Percentiles rank a stretch among this genome's conserved stretches.
Conservation (phyloP, 179 eudicot species). For the Corrigiola litoralis region DNA sequence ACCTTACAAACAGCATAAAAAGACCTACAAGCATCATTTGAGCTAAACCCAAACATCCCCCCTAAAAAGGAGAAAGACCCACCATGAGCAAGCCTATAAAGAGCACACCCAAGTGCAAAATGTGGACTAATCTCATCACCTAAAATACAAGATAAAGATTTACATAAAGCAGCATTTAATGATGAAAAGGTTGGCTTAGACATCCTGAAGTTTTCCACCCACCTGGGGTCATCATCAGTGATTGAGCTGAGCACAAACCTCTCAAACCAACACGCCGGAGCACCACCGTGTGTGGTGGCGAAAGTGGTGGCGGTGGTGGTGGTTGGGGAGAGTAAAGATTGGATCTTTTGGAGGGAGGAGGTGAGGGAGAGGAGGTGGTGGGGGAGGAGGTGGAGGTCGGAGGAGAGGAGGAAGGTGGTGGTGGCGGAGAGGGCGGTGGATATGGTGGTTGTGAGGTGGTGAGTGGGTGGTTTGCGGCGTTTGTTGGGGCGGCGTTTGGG, state of each 20-base stretch:
- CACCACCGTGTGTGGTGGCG: background rate
- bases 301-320: slow-evolving; percentile 5
- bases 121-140: slow-evolving; percentile 36
- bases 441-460: slow-evolving; percentile 33
- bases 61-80: slow-evolving; percentile 47
- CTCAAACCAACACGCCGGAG: slow-evolving; percentile 52
- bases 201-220: slow-evolving; percentile 61
- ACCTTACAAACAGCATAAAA: slow-evolving; percentile 67
- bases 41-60: slow-evolving; percentile 40
- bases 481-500: slow-evolving; percentile 8
- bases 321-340: slow-evolving; percentile 24
- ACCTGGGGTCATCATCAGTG: slow-evolving; percentile 36
- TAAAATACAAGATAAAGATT: slow-evolving; percentile 36
- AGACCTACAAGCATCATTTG: slow-evolving; percentile 47
- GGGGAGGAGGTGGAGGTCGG: slow-evolving; percentile 64
- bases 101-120: slow-evolving; percentile 58
- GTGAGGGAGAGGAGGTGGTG: slow-evolving; percentile 53
- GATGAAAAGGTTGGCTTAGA: slow-evolving; percentile 64
- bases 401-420: slow-evolving; percentile 47
- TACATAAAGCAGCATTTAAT: slow-evolving; percentile 39
- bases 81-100: slow-evolving; percentile 60
- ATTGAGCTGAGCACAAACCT: slow-evolving; percentile 38
- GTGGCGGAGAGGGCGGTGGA: slow-evolving; percentile 50
- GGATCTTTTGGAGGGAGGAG: slow-evolving; percentile 37
- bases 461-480: slow-evolving; percentile 25